Conservation (phyloP, 306 rosid species). For the Cucumis cinereus region DNA sequence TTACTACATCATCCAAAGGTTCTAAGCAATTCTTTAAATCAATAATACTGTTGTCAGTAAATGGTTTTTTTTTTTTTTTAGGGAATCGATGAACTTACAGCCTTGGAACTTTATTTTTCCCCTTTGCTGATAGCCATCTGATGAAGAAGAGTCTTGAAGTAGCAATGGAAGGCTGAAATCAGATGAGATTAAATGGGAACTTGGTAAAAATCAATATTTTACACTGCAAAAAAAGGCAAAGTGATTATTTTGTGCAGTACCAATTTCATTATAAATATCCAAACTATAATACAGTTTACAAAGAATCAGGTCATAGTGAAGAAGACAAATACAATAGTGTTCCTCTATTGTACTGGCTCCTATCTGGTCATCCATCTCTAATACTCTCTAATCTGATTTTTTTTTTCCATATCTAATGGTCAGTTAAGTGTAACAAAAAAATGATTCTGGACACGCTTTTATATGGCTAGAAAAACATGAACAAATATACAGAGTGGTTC, state of each 20-base stretch:
- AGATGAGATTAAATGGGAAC: background rate
- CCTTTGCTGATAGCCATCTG: background rate
- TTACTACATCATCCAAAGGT: background rate
- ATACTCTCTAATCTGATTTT: slow-evolving; percentile 17
- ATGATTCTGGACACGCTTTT: slow-evolving; percentile 20
- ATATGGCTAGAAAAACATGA: slow-evolving; percentile 19
- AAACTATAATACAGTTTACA: slow-evolving; percentile 34
- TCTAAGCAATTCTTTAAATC: background rate
- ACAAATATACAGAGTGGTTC: slow-evolving; percentile 13
- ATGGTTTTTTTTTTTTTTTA: background rate
- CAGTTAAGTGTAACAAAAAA: slow-evolving; percentile 26
- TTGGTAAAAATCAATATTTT: background rate
- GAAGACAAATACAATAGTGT: slow-evolving; percentile 9
- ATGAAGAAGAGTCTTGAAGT: slow-evolving; percentile 9
- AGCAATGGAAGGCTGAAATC: background rate
- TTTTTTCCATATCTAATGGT: slow-evolving; percentile 21
- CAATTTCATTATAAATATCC: slow-evolving; percentile 13
- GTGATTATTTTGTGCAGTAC: background rate
- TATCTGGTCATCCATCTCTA: slow-evolving; percentile 27
- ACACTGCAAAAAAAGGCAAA: slow-evolving; percentile 1
- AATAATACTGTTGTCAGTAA: background rate
- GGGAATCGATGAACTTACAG: background rate
- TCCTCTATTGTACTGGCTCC: slow-evolving; percentile 25
- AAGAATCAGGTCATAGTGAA: slow-evolving; percentile 4
- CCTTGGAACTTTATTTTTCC: background rate